Conservation (phyloP, 305 asterid genomes). For the Solanum hybrid region DNA sequence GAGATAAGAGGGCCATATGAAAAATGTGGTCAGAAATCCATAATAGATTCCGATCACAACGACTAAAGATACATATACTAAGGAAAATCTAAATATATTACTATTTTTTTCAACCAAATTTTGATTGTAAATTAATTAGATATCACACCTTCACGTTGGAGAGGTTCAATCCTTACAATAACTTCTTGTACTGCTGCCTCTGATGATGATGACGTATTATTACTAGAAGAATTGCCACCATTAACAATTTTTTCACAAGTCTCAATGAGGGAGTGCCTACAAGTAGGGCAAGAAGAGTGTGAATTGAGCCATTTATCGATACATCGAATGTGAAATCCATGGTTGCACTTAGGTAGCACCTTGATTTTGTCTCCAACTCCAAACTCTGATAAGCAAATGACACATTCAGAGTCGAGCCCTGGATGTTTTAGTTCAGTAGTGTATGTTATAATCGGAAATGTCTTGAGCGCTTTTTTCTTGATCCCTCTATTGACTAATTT, state of each 20-base stretch:
- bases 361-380: background rate
- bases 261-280: constrained; percentile 8
- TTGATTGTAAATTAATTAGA: background rate
- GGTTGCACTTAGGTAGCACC: constrained; percentile 1
- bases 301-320: constrained; percentile 1
- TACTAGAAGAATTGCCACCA: background rate
- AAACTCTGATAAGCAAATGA: background rate
- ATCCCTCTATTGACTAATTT: background rate
- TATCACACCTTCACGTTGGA: background rate
- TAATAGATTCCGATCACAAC: background rate
- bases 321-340: background rate
- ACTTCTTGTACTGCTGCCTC: background rate
- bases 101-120: background rate
- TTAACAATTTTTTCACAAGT: background rate
- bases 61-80: background rate
- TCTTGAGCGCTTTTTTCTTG: background rate
- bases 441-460: background rate
- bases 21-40: background rate
- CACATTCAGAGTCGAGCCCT: background rate
- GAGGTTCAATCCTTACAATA: constrained; percentile 3
- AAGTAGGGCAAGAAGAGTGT: constrained; percentile 12
- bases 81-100: background rate
- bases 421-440: background rate
- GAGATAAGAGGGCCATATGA: background rate
- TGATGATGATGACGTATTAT: background rate